Percentiles rank a stretch among this genome's conserved stretches.
phyloP scores from a whole-genome alignment of 306 rosid species.

The Hippophae tibetana region DNA sequence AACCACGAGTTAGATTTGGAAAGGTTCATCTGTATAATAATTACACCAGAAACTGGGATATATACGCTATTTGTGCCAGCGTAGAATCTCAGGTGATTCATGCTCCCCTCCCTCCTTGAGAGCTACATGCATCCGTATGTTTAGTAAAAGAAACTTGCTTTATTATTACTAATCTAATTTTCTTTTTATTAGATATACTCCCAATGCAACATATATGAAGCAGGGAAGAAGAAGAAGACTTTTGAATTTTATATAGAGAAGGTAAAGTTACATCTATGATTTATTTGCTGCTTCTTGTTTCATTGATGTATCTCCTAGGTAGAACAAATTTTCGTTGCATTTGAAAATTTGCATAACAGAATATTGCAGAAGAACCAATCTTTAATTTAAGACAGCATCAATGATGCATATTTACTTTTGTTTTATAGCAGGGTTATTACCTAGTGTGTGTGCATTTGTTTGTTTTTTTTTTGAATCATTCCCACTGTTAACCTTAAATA shows the following conservation, averaged over 20 bases:
- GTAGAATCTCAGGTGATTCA: constrained; percentile 28
- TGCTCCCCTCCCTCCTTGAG: not conserved
- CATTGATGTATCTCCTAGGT: not conserved
- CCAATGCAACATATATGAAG: constrained; percentile 68
- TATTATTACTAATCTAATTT: constrained; percentile 6
- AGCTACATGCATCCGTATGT: not conserved
- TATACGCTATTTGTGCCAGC: constrained; percentile 33
- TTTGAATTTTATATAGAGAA: constrained; percentile 63
- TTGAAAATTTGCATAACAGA: not conserved
- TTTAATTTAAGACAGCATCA: too few species aligned
- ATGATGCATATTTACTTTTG: too few species aligned
- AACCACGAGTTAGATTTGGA: constrained; percentile 36
- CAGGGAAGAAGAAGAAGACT: constrained; percentile 62
- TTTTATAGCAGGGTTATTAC: too few species aligned
- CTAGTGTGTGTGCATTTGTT: too few species aligned
- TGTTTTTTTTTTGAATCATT: too few species aligned
- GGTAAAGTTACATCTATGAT: constrained; percentile 29
- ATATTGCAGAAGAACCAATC: not conserved
- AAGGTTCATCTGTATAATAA: constrained; percentile 34
- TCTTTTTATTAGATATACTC: constrained; percentile 49
- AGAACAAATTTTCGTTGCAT: not conserved
- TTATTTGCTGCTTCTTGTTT: constrained; percentile 1
- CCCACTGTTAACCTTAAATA: too few species aligned
- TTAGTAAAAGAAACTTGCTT: not conserved
- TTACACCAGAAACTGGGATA: constrained; percentile 29